phyloP scores from a whole-genome alignment of 805 yeast genomes.

The Kluyveromyces lactis region DNA sequence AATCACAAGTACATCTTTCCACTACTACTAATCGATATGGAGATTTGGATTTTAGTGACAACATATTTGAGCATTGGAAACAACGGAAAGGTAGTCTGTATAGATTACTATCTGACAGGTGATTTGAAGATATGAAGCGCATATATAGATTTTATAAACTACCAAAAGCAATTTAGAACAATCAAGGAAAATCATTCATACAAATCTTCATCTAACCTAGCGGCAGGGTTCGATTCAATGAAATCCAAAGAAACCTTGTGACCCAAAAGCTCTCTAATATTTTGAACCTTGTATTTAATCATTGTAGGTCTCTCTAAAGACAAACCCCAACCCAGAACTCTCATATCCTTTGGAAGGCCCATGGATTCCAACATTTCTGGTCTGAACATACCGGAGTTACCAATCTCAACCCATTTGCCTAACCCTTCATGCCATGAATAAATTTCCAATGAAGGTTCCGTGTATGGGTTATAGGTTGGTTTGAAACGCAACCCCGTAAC shows the following conservation, averaged over 20 bases:
- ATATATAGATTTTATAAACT: not conserved
- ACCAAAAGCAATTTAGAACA: not conserved
- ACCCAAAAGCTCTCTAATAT: constrained; percentile 93
- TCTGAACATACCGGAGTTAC: constrained; percentile 99
- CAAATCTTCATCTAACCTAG: constrained; percentile 80
- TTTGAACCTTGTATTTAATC: constrained; percentile 94
- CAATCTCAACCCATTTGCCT: constrained; percentile 97
- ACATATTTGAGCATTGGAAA: constrained; percentile 17
- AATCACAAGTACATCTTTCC: constrained; percentile 3
- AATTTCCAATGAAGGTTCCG: constrained; percentile 97
- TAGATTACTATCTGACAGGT: constrained; percentile 2
- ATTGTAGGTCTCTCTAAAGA: constrained; percentile 97
- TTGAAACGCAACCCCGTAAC: constrained; percentile 91
- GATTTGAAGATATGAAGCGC: not conserved
- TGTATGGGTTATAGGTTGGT: constrained; percentile 98
- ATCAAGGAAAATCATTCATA: constrained; percentile 21
- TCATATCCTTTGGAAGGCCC: constrained; percentile 92
- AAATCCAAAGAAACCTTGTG: constrained; percentile 94
- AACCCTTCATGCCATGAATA: constrained; percentile 94
- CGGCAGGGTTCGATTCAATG: constrained; percentile 94
- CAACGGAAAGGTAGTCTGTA: constrained; percentile 1
- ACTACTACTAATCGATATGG: constrained; percentile 29
- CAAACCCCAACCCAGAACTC: constrained; percentile 97
- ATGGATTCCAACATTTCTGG: constrained; percentile 98
- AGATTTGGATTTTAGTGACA: constrained; percentile 21